A percentile compares a stretch with the other conserved stretches of the same genome.
phyloP scores from a whole-genome alignment of 192 early-diverging fungal genomes.

The Linnemannia hyalina region DNA sequence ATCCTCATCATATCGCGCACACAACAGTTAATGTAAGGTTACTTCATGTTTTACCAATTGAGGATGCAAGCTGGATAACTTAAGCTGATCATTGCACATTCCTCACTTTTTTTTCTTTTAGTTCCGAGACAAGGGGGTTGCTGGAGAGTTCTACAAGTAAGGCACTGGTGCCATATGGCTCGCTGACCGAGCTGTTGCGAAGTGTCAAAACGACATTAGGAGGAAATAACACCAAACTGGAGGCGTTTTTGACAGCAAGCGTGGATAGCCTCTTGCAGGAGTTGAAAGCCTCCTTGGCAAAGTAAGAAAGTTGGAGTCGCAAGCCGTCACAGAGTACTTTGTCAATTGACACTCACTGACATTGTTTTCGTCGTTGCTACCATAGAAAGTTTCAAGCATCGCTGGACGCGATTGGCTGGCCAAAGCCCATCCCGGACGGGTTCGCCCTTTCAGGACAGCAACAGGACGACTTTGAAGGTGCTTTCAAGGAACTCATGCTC shows the following conservation, averaged over 20 bases:
- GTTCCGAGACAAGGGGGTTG: slow-evolving; percentile 45
- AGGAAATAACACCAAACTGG: slow-evolving; percentile 40
- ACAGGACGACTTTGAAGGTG: slow-evolving; percentile 37
- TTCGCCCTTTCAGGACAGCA: slow-evolving; percentile 22
- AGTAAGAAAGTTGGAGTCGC: slow-evolving; percentile 29
- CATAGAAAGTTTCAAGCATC: slow-evolving; percentile 57
- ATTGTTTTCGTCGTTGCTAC: neutral
- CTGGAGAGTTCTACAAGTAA: slow-evolving; percentile 53
- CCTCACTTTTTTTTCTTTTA: neutral
- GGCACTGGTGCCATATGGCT: slow-evolving; percentile 58
- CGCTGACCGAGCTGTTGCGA: slow-evolving; percentile 51
- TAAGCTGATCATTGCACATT: neutral
- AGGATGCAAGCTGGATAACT: neutral
- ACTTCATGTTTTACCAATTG: neutral
- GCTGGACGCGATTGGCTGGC: slow-evolving; percentile 58
- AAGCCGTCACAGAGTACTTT: neutral
- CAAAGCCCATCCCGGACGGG: slow-evolving; percentile 46
- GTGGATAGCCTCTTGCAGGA: slow-evolving; percentile 59
- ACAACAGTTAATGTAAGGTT: slow-evolving; percentile 59
- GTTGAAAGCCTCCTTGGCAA: slow-evolving; percentile 57
- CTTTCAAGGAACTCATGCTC: slow-evolving; percentile 53
- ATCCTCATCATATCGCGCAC: slow-evolving; percentile 57
- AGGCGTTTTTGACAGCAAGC: slow-evolving; percentile 45
- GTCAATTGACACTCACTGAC: neutral
- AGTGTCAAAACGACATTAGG: slow-evolving; percentile 33